Conservation (phyloP, 1,284 basidiomycete species). For the Moesziomyces sp. region DNA sequence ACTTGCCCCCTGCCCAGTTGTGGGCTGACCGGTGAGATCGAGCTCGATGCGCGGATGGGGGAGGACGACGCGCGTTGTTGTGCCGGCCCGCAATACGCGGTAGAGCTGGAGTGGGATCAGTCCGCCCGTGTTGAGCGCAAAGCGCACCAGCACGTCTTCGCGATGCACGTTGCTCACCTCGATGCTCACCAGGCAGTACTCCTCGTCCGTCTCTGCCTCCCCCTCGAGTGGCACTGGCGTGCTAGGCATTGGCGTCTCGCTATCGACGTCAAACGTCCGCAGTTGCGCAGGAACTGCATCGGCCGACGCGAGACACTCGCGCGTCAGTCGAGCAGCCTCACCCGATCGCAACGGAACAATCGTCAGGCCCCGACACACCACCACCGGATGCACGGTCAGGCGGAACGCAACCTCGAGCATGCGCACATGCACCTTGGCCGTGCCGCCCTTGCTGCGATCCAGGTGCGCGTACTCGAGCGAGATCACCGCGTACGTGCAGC, state of each 20-base stretch:
- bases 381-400: slow-evolving; percentile 91
- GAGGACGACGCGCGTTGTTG: slow-evolving; percentile 58
- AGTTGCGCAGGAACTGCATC: slow-evolving; percentile 21
- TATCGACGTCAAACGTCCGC: slow-evolving; percentile 62
- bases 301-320: slow-evolving; percentile 68
- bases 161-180: slow-evolving; percentile 88
- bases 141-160: slow-evolving; percentile 84
- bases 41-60: slow-evolving; percentile 70
- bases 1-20: slow-evolving; percentile 66
- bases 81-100: slow-evolving; percentile 17
- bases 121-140: slow-evolving; percentile 72
- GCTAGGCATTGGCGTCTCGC: slow-evolving; percentile 34
- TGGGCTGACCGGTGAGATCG: slow-evolving; percentile 70
- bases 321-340: slow-evolving; percentile 55
- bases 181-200: slow-evolving; percentile 83
- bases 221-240: background rate
- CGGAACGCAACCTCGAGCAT: slow-evolving; percentile 84
- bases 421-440: slow-evolving; percentile 79
- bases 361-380: slow-evolving; percentile 74
- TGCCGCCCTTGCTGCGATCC: slow-evolving; percentile 41
- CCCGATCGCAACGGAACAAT: slow-evolving; percentile 22
- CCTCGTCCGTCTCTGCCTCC: slow-evolving; percentile 15
- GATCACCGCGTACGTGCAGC: slow-evolving; percentile 82
- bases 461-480: slow-evolving; percentile 83
- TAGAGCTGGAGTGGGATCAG: slow-evolving; percentile 22